phyloP scores from a whole-genome alignment of 257 asterid genomes.

The Apocynum venetum region DNA sequence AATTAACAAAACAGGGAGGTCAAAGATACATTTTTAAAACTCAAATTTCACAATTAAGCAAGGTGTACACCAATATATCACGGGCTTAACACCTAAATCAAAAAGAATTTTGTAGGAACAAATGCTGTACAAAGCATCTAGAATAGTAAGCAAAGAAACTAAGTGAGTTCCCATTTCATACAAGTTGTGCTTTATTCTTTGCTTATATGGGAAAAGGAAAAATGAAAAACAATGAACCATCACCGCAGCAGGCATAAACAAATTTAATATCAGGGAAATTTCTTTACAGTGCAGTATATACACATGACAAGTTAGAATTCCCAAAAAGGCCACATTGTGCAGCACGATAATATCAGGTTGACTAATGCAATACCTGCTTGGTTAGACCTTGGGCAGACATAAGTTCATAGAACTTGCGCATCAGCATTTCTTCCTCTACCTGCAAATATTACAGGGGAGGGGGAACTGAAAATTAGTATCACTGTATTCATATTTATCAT shows the following conservation, averaged over 20 bases:
- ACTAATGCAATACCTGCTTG: slow-evolving; percentile 36
- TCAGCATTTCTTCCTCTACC: slow-evolving; percentile 94
- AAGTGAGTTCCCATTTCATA: neutral
- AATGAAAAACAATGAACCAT: neutral
- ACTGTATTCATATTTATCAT: neutral
- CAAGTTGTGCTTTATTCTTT: neutral
- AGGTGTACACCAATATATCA: neutral
- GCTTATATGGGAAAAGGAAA: neutral
- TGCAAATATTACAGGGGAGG: slow-evolving; percentile 16
- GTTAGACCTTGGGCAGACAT: slow-evolving; percentile 63
- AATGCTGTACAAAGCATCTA: neutral
- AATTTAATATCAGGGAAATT: neutral
- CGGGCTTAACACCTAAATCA: neutral
- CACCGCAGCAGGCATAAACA: neutral
- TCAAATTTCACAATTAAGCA: neutral
- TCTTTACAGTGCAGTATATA: too few relatives aligned
- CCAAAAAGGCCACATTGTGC: neutral
- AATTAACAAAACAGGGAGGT: neutral
- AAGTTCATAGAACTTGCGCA: slow-evolving; percentile 81
- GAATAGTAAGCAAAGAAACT: neutral
- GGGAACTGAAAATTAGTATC: neutral
- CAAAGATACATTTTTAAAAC: neutral
- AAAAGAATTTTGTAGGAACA: neutral
- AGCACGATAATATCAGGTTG: neutral
- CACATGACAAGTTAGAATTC: neutral